phyloP scores from a whole-genome alignment of 148 eudicot species.

The Diospyros kaki region DNA sequence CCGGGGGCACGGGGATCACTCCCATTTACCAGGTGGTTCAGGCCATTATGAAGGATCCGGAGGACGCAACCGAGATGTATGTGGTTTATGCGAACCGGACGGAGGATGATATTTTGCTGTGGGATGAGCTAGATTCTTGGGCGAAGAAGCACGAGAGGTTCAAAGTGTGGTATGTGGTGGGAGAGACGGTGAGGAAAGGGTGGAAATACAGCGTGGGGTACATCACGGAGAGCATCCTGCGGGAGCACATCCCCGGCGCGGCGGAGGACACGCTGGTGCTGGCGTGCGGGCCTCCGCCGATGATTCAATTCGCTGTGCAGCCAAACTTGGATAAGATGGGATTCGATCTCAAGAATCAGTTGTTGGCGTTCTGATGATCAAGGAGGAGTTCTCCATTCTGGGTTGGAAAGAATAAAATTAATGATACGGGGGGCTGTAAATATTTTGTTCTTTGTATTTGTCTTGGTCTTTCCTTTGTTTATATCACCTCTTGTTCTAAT shows the following conservation, averaged over 20 bases:
- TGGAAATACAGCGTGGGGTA: slow-evolving; percentile 72
- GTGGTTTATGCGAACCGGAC: slow-evolving; percentile 85
- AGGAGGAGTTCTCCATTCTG: too few species aligned
- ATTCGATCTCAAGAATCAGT: slow-evolving; percentile 56
- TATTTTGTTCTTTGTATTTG: too few species aligned
- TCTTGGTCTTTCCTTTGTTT: too few species aligned
- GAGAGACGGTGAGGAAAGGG: slow-evolving; percentile 38
- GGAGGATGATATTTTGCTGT: slow-evolving; percentile 70
- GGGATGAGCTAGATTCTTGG: slow-evolving; percentile 80
- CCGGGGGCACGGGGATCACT: slow-evolving; percentile 93
- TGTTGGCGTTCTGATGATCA: slow-evolving; percentile 52
- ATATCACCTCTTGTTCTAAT: too few species aligned
- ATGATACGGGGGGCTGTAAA: too few species aligned
- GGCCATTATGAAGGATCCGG: slow-evolving; percentile 66
- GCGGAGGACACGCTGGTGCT: slow-evolving; percentile 53
- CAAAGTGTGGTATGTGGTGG: slow-evolving; percentile 87
- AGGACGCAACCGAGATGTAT: slow-evolving; percentile 78
- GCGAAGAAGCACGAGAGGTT: slow-evolving; percentile 56
- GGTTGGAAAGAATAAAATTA: too few species aligned
- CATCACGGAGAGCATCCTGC: slow-evolving; percentile 48
- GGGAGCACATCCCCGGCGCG: slow-evolving; percentile 63
- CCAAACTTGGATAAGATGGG: slow-evolving; percentile 92
- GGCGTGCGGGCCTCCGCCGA: slow-evolving; percentile 91
- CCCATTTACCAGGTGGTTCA: slow-evolving; percentile 92
- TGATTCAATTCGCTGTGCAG: slow-evolving; percentile 86